phyloP scores from a whole-genome alignment of 2,329 filamentous ascomycete genomes.

The Didymellaceae sp. region DNA sequence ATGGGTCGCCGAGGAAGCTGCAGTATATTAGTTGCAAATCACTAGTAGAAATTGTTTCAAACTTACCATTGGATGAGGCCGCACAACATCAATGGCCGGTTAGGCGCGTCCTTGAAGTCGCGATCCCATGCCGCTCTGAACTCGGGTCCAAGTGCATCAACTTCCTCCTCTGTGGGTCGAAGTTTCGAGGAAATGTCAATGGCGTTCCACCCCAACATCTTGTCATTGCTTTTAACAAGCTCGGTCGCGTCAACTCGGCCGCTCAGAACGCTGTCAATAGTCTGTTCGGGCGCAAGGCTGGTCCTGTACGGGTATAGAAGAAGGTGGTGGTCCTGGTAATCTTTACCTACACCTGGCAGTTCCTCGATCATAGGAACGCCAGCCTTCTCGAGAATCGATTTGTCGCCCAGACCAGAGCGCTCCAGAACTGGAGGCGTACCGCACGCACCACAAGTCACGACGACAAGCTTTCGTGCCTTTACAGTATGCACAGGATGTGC shows the following conservation, averaged over 20 bases:
- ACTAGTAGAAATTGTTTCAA: no score
- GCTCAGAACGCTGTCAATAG: conserved; percentile 61
- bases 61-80: conserved; percentile 48
- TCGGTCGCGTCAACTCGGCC: conserved; percentile 56
- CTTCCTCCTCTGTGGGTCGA: conserved; percentile 61
- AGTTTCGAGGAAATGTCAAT: conserved; percentile 65
- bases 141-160: conserved; percentile 59
- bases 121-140: conserved; percentile 63
- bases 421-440: conserved; percentile 65
- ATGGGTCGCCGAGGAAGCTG: conserved; percentile 41
- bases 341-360: conserved; percentile 67
- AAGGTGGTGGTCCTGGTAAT: conserved; percentile 69
- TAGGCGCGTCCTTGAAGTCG: conserved; percentile 57
- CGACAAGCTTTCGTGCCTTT: conserved; percentile 62
- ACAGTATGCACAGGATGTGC: conserved; percentile 48
- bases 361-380: conserved; percentile 61
- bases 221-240: conserved; percentile 56
- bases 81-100: conserved; percentile 59
- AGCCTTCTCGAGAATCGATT: conserved; percentile 57
- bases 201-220: conserved; percentile 64
- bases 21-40: conserved; percentile 2
- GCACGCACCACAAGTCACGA: conserved; percentile 58
- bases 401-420: conserved; percentile 66
- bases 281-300: conserved; percentile 55
- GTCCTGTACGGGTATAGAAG: conserved; percentile 61